Conservation (phyloP, 2,329 filamentous ascomycete genomes). For the Cladosporium sp. region DNA sequence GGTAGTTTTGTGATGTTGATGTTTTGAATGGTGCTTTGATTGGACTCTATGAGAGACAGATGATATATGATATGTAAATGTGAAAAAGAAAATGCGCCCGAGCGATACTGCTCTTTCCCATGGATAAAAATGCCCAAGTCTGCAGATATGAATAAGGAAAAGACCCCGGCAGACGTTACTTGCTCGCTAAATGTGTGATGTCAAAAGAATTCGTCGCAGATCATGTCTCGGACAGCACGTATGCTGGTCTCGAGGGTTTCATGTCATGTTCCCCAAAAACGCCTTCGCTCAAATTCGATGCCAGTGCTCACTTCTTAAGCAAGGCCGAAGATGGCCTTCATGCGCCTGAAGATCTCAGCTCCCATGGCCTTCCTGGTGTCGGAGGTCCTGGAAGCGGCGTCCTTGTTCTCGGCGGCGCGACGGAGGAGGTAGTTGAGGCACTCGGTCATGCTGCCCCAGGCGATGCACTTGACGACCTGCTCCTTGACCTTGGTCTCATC, state of each 20-base stretch:
- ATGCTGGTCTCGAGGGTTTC: neutral
- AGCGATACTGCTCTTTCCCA: neutral
- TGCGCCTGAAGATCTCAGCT: slow-evolving; percentile 40
- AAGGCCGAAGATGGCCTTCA: slow-evolving; percentile 22
- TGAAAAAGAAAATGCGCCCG: neutral
- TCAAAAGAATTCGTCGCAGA: slow-evolving; percentile 8
- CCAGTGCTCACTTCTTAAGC: slow-evolving; percentile 3
- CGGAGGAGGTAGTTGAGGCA: slow-evolving; percentile 72
- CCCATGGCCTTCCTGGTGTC: slow-evolving; percentile 51
- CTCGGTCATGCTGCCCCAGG: slow-evolving; percentile 59
- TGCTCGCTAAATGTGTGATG: slow-evolving; percentile 10
- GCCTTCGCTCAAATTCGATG: neutral
- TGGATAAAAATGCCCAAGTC: slow-evolving; percentile 1
- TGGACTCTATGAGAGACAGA: neutral
- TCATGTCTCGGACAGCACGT: slow-evolving; percentile 3
- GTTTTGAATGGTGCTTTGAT: neutral
- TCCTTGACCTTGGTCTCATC: slow-evolving; percentile 35
- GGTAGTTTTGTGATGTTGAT: neutral
- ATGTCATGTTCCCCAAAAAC: neutral
- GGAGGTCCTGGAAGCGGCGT: slow-evolving; percentile 53
- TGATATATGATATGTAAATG: neutral
- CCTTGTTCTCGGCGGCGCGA: slow-evolving; percentile 58
- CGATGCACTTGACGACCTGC: slow-evolving; percentile 52
- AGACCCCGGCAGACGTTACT: neutral
- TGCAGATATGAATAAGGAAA: neutral